These are phyloP conservation scores for Posidonia oceanica DNA, from an alignment of 116 monocot genomes.

Conservation along the genomic window DNA sequence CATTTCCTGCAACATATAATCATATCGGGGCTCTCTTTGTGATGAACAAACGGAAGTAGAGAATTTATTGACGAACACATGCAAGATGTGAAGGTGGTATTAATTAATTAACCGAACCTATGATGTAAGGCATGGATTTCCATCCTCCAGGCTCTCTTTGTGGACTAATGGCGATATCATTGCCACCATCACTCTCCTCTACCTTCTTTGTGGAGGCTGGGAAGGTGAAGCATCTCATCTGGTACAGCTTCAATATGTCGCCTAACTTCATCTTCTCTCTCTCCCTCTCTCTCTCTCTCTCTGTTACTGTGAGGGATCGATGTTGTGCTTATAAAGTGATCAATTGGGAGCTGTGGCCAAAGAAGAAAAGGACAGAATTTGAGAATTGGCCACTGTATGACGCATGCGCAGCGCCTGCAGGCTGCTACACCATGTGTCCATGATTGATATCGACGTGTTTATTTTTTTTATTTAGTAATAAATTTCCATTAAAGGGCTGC, in stretches of 20 bases:
- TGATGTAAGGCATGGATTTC: slow-evolving; percentile 41
- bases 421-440: too few relatives aligned
- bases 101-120: slow-evolving; percentile 2
- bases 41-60: background rate
- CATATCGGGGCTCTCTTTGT: too few relatives aligned
- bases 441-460: too few relatives aligned
- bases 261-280: background rate
- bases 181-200: background rate
- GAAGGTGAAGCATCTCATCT: background rate
- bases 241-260: background rate
- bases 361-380: too few relatives aligned
- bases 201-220: background rate
- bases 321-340: too few relatives aligned
- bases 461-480: too few relatives aligned
- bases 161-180: background rate
- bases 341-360: too few relatives aligned
- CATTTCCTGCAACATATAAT: slow-evolving; percentile 18
- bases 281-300: background rate
- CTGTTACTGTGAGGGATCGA: too few relatives aligned
- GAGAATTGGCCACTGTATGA: too few relatives aligned
- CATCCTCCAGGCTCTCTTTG: slow-evolving; percentile 17
- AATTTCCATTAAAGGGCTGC: too few relatives aligned
- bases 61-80: background rate
- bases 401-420: too few relatives aligned
- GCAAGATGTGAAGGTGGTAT: background rate